These are phyloP conservation scores for Pestalotiopsis sp. DNA, from an alignment of 2,329 filamentous ascomycete species.

Conservation along the genomic window DNA sequence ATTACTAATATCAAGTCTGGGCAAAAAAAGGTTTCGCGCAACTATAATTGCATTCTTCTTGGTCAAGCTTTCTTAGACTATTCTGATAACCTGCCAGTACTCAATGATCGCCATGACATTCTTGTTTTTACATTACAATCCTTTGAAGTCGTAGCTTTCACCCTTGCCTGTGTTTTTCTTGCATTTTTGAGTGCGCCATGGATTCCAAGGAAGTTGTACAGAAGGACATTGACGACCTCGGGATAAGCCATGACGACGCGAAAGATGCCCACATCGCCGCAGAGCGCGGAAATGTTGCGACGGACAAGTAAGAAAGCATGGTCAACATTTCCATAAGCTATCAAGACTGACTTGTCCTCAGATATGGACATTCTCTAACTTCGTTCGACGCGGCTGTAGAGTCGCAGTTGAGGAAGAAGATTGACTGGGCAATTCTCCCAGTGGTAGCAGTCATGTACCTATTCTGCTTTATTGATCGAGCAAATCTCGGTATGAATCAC, in stretches of 20 bases:
- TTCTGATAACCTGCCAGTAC: too few species aligned
- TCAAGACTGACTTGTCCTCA: constrained; percentile 21
- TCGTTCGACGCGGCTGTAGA: constrained; percentile 61
- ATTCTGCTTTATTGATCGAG: constrained; percentile 71
- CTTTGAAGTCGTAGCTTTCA: neutral
- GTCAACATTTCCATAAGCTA: too few species aligned
- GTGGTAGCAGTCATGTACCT: constrained; percentile 67
- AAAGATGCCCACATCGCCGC: constrained; percentile 34
- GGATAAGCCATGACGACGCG: constrained; percentile 11
- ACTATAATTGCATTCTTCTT: neutral
- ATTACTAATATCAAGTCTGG: neutral
- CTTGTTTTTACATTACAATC: neutral
- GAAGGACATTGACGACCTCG: neutral
- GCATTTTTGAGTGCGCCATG: neutral
- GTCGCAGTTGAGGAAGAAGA: constrained; percentile 58
- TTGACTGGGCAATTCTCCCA: constrained; percentile 65
- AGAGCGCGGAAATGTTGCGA: constrained; percentile 46
- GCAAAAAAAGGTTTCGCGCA: neutral
- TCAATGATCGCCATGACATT: neutral
- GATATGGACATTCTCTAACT: constrained; percentile 51
- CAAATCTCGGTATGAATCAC: constrained; percentile 66
- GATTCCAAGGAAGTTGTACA: neutral
- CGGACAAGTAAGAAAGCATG: constrained; percentile 42
- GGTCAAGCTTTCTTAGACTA: neutral
- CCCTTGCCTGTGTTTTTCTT: neutral